phyloP scores from a whole-genome alignment of 1,284 basidiomycete species.

The Prillingera fragicola region DNA sequence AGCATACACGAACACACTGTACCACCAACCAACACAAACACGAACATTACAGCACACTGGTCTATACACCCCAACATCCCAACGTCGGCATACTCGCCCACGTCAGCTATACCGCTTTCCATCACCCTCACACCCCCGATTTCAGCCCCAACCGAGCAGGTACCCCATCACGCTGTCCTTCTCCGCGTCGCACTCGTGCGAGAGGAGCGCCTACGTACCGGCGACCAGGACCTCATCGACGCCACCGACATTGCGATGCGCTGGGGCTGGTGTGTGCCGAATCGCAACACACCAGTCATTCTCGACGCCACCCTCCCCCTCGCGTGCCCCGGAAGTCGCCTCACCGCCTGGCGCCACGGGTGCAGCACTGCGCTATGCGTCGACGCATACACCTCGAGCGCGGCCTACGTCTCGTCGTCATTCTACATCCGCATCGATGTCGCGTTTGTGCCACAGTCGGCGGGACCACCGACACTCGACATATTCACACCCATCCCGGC shows the following conservation, averaged over 20 bases:
- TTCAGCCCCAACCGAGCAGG: not conserved
- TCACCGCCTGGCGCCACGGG: not conserved
- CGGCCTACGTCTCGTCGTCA: conserved; percentile 40
- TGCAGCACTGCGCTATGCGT: not conserved
- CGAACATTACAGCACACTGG: conserved; percentile 30
- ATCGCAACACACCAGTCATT: not conserved
- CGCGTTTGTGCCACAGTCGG: conserved; percentile 32
- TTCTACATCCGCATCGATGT: conserved; percentile 40
- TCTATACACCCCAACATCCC: conserved; percentile 27
- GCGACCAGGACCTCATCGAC: conserved; percentile 9
- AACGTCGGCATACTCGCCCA: conserved; percentile 41
- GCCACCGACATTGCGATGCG: not conserved
- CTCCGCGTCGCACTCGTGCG: conserved; percentile 22
- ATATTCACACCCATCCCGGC: too few species aligned
- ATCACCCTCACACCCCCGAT: conserved; percentile 25
- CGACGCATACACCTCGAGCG: conserved; percentile 10
- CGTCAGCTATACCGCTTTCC: conserved; percentile 33
- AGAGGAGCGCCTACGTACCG: conserved; percentile 8
- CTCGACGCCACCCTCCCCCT: not conserved
- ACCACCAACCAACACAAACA: too few species aligned
- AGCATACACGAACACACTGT: too few species aligned
- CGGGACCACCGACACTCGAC: too few species aligned
- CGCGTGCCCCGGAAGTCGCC: not conserved
- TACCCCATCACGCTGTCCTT: conserved; percentile 19
- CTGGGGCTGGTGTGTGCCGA: not conserved